These are phyloP conservation scores for Mortierella polycephala DNA, from an alignment of 371 early-diverging fungal species.

Conservation along the genomic window DNA sequence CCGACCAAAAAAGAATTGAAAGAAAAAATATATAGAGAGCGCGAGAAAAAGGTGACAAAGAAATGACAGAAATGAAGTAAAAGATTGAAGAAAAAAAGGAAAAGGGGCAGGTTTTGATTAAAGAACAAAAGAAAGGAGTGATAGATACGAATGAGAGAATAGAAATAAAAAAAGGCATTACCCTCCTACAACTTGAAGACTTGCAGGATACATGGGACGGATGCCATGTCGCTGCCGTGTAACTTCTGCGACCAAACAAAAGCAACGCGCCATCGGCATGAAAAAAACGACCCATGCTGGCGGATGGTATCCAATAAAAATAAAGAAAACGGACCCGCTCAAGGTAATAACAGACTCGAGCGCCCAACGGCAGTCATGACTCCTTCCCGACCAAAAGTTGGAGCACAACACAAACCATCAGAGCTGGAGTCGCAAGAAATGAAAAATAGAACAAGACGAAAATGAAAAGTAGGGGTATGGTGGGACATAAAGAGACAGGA, in stretches of 20 bases:
- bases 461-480: not conserved
- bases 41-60: constrained; percentile 3
- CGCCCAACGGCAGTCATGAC: not conserved
- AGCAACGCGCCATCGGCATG: not conserved
- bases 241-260: constrained; percentile 45
- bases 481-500: no score
- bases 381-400: constrained; percentile 48
- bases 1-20: constrained; percentile 39
- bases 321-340: not conserved
- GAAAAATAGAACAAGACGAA: not conserved
- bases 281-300: not conserved
- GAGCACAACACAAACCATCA: constrained; percentile 2
- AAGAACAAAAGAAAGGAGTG: constrained; percentile 1
- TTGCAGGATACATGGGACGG: not conserved
- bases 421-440: no score
- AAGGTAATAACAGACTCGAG: not conserved
- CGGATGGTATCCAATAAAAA: not conserved
- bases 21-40: not conserved
- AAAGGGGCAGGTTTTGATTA: constrained; percentile 25
- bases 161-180: constrained; percentile 2
- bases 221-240: not conserved
- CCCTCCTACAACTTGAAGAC: constrained; percentile 8
- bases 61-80: not conserved
- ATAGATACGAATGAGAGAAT: not conserved
- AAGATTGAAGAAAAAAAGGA: constrained; percentile 1